Evolutionary conservation across 2,329 filamentous ascomycete genomes (phyloP).

Genomic region (Cladophialophora immunda): DNA sequence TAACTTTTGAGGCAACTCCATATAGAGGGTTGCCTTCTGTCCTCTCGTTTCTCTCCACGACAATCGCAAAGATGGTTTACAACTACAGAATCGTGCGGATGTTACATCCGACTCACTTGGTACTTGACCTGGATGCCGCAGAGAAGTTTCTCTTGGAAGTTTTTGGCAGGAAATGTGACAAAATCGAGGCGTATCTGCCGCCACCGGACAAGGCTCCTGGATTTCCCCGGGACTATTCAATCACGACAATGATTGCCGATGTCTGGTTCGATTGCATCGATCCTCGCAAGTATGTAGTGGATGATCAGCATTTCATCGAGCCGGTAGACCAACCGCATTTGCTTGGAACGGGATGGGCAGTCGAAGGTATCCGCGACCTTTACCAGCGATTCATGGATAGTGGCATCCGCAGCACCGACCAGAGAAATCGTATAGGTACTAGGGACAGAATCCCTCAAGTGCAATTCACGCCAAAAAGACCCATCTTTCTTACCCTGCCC

Average conservation of each 20-base stretch:
- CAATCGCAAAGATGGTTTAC: too few relatives aligned
- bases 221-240: slow-evolving; percentile 3
- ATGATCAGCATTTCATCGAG: not conserved
- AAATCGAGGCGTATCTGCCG: not conserved
- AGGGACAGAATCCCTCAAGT: not conserved
- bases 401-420: not conserved
- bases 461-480: not conserved
- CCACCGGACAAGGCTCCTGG: not conserved
- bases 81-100: not conserved
- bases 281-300: slow-evolving; percentile 10
- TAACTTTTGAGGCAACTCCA: too few relatives aligned
- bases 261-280: slow-evolving; percentile 15
- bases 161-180: not conserved
- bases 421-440: not conserved
- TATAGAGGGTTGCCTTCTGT: too few relatives aligned
- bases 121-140: not conserved
- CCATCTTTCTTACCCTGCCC: not conserved
- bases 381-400: not conserved
- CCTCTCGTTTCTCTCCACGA: too few relatives aligned
- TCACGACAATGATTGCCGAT: slow-evolving; percentile 1
- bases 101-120: not conserved
- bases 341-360: not conserved
- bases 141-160: not conserved
- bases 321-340: not conserved
- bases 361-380: not conserved